These are phyloP conservation scores for Calonectria multiphialidica DNA, from an alignment of 2,329 filamentous ascomycete species.

Conservation along the genomic window DNA sequence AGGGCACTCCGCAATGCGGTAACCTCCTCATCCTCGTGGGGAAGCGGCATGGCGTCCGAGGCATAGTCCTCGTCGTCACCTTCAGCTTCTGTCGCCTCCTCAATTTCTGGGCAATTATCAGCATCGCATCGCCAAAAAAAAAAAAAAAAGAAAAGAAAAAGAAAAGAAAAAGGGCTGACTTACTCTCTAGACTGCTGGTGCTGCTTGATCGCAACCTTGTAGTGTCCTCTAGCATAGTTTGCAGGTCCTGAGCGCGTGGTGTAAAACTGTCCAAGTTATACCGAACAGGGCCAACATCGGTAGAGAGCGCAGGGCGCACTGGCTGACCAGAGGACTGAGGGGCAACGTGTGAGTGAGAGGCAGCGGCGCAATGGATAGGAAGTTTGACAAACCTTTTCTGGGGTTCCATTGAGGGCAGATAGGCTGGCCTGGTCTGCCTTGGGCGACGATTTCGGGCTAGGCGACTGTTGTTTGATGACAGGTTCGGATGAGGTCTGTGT, in stretches of 20 bases:
- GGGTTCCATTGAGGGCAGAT: slow-evolving; percentile 32
- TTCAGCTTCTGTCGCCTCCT: slow-evolving; percentile 64
- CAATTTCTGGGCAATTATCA: slow-evolving; percentile 62
- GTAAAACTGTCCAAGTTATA: slow-evolving; percentile 80
- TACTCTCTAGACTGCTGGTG: slow-evolving; percentile 84
- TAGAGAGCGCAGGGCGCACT: slow-evolving; percentile 79
- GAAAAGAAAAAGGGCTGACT: slow-evolving; percentile 40
- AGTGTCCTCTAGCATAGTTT: slow-evolving; percentile 74
- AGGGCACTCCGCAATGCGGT: slow-evolving; percentile 80
- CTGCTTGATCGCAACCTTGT: slow-evolving; percentile 73
- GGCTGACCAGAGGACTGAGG: slow-evolving; percentile 48
- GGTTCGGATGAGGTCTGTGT: slow-evolving; percentile 57
- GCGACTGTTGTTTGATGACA: slow-evolving; percentile 49
- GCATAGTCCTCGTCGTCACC: slow-evolving; percentile 66
- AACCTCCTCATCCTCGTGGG: slow-evolving; percentile 70
- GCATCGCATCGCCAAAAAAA: too few species aligned
- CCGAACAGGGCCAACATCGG: slow-evolving; percentile 74
- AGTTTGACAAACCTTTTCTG: slow-evolving; percentile 38
- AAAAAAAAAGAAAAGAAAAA: too few species aligned
- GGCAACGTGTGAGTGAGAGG: slow-evolving; percentile 10
- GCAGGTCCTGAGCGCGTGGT: slow-evolving; percentile 84
- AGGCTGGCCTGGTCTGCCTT: slow-evolving; percentile 52
- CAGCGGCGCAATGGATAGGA: background rate
- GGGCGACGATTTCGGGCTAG: slow-evolving; percentile 52
- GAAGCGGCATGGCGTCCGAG: slow-evolving; percentile 56